A percentile compares a stretch with the other conserved stretches of the same genome.
Conservation (phyloP, 495 filamentous ascomycete species). For the Penicillium atrosanguineum region DNA sequence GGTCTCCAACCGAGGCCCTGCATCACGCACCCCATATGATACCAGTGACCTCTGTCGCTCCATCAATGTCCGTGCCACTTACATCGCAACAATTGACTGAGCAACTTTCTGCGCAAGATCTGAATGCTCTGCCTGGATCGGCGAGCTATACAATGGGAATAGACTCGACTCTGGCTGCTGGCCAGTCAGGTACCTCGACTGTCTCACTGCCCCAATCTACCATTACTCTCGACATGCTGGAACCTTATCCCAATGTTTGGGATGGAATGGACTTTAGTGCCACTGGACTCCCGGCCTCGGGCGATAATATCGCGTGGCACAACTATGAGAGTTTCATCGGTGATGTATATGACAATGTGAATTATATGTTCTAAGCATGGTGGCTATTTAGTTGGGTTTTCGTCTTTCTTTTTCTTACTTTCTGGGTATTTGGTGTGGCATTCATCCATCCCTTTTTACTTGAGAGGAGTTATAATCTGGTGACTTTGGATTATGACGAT, state of each 20-base stretch:
- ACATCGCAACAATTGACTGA: neutral
- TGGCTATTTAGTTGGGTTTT: neutral
- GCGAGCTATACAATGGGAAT: constrained; percentile 2
- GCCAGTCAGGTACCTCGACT: constrained; percentile 2
- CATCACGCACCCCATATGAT: neutral
- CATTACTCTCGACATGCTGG: constrained; percentile 5
- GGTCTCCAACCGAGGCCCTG: constrained; percentile 1
- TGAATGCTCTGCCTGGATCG: neutral
- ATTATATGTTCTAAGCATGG: constrained; percentile 16
- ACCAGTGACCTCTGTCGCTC: neutral
- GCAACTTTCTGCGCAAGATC: neutral
- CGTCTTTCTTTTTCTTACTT: too few species aligned
- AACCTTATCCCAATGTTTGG: constrained; percentile 32
- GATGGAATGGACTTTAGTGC: constrained; percentile 28
- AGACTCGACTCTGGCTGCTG: constrained; percentile 3
- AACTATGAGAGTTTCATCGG: constrained; percentile 37
- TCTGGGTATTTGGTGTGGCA: neutral
- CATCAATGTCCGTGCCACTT: neutral
- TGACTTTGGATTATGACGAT: neutral
- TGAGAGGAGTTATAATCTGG: neutral
- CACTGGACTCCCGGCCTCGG: neutral
- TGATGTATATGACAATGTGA: constrained; percentile 28
- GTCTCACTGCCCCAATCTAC: neutral
- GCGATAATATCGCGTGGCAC: constrained; percentile 27
- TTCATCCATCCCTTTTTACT: neutral